Conservation (phyloP, 768 basidiomycete genomes). For the Atractiella rhizophila region DNA sequence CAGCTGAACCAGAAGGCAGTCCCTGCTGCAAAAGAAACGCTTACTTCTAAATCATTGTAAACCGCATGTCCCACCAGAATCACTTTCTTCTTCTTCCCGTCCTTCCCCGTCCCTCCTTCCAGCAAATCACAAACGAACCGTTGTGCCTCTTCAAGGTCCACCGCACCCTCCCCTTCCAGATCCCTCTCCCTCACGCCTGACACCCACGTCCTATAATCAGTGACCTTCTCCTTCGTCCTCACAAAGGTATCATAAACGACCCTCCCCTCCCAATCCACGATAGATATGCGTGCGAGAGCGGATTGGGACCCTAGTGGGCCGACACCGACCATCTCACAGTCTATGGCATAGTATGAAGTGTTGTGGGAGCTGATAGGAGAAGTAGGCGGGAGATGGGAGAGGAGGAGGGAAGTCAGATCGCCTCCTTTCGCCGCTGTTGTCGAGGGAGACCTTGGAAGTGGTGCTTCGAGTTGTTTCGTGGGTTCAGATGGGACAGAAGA, state of each 20-base stretch:
- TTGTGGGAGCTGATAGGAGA: too few relatives aligned
- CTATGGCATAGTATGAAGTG: conserved; percentile 33
- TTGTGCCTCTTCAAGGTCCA: conserved; percentile 49
- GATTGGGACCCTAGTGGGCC: conserved; percentile 59
- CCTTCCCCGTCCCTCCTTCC: conserved; percentile 46
- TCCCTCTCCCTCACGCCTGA: conserved; percentile 59
- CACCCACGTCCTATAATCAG: conserved; percentile 75
- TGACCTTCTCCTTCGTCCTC: conserved; percentile 55
- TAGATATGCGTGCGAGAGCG: conserved; percentile 58
- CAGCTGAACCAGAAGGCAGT: too few relatives aligned
- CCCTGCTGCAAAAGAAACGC: conserved; percentile 11
- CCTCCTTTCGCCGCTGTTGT: too few relatives aligned
- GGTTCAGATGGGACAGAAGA: too few relatives aligned
- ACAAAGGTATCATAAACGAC: conserved; percentile 66
- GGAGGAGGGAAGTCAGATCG: too few relatives aligned
- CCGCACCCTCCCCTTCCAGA: conserved; percentile 40
- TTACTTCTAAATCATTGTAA: conserved; percentile 63
- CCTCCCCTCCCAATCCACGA: conserved; percentile 70
- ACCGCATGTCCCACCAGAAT: conserved; percentile 76
- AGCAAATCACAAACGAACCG: too few relatives aligned
- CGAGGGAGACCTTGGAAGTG: too few relatives aligned
- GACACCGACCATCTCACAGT: conserved; percentile 97
- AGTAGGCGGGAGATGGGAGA: too few relatives aligned
- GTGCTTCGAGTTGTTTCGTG: too few relatives aligned
- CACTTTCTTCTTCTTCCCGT: conserved; percentile 49